Evolutionary conservation across 73 alveolate species (phyloP), one percentile per base, ranked within the genome.

Genomic region (Symbiodinium natans): DNA sequence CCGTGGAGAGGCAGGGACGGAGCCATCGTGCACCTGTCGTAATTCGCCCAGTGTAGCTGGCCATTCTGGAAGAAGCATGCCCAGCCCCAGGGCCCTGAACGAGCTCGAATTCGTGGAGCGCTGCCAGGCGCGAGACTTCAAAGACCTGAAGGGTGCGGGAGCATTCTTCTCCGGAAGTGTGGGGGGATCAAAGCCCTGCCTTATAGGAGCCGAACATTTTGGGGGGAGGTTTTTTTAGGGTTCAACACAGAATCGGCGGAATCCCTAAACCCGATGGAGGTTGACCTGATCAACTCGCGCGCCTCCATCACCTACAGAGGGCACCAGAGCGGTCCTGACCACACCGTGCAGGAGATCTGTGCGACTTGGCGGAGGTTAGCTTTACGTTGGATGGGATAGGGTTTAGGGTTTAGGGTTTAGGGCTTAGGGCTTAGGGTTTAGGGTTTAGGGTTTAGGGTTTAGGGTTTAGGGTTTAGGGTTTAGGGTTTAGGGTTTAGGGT

Each of bases 21-120:
- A 10, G 19, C 71, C 27, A 1, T 46, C 59, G 5, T 46, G 59
- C 5, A 13, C 59, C 59, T 46, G 59, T 46, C 59, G 9, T 21
- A n/a, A n/a, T n/a, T n/a, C n/a, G n/a, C n/a, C n/a, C n/a, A n/a
- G n/a, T n/a, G n/a, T n/a, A n/a, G n/a, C n/a, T n/a, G n/a, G n/a
- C n/a, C n/a, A n/a, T n/a, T n/a, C n/a, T n/a, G n/a, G n/a, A n/a
- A n/a, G n/a, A n/a, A n/a, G n/a, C n/a, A n/a, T n/a, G n/a, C n/a
- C n/a, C n/a, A n/a, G n/a, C n/a, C n/a, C 13, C 85, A 88, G 95
- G 95, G 95, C 95, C 36, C 10, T 88, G 95, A 38, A 39, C n/a
- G 71, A 63, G 73, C 71, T 88, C 71, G 46, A 88, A 27, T 59
- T 33, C 38, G 95, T 88, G 95, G 95, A 88, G 95, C 41, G 73